Base-by-base conservation (phyloP, 1,284 basidiomycete species). In the Cutaneotrichosporon sp. region DNA sequence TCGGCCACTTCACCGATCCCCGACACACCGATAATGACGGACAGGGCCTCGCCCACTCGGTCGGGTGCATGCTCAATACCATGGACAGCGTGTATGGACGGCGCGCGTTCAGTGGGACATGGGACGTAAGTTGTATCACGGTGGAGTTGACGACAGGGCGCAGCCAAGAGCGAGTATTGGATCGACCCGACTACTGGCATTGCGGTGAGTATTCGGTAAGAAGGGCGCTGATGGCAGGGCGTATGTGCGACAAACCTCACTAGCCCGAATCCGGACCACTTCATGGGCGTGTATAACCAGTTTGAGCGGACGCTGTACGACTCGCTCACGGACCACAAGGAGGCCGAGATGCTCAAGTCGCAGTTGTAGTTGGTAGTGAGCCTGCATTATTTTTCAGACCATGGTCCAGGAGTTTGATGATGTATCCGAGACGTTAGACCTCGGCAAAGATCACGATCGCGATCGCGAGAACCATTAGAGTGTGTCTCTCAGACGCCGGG, bases 221-320 rank as follows among this genome's bases (percentile, higher is more conserved):
- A 18, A 26, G 26, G n/a, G 16, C 11, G 26, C 57, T 60, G 58
- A 40, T 13, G 16, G 16, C 16, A 62, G 61, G 63, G 47, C 9
- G 56, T 70, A 31, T 67, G 66, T 49, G 63, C 66, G 32, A 69
- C 72, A 30, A 64, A 74, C 38, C 62, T 76, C 21, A 49, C 69
- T 21, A 21, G 69, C 4, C 22, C 58, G 2, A 63, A 65, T 14
- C 72, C 72, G 13, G 69, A 71, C 52, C 65, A 65, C 9, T 73
- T 68, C 63, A 65, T 68, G 55, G 50, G 62, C 26, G 60, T 70
- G 16, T 78, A 74, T 65, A 68, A 71, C 31, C 63, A 62, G 51
- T 76, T 67, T 56, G 75, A 78, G 65, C 63, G 69, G 58, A 63
- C 66, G 1, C 32, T 78, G 34, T 78, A 78, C 58, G 69, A 73